These are phyloP conservation scores for Diplodia seriata DNA, from an alignment of 2,329 filamentous ascomycete species.

Conservation along the genomic window DNA sequence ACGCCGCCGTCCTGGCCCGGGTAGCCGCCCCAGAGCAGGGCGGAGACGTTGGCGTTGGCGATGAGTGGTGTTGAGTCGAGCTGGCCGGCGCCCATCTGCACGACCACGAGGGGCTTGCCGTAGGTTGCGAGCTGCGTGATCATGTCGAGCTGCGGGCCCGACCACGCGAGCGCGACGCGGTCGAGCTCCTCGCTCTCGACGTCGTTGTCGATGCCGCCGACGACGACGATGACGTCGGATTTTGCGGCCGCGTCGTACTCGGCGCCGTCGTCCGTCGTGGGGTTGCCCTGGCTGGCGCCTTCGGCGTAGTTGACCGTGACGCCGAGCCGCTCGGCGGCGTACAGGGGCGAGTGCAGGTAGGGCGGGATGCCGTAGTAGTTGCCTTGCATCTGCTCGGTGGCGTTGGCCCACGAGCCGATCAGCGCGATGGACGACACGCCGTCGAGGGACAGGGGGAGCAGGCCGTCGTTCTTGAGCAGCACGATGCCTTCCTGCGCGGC, in stretches of 20 bases:
- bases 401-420: constrained; percentile 66
- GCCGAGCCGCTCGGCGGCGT: constrained; percentile 57
- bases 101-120: constrained; percentile 60
- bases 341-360: constrained; percentile 62
- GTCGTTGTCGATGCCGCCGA: constrained; percentile 62
- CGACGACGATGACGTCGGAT: constrained; percentile 61
- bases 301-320: constrained; percentile 55
- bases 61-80: constrained; percentile 61
- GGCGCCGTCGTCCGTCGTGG: constrained; percentile 37
- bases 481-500: constrained; percentile 58
- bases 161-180: constrained; percentile 60
- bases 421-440: constrained; percentile 58
- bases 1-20: constrained; percentile 66
- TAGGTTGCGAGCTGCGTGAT: constrained; percentile 56
- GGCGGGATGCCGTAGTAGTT: constrained; percentile 65
- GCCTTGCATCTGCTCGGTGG: constrained; percentile 60
- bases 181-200: constrained; percentile 62
- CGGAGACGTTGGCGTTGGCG: constrained; percentile 56
- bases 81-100: constrained; percentile 59
- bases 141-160: constrained; percentile 58
- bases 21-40: constrained; percentile 65
- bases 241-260: constrained; percentile 46
- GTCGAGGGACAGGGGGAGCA: constrained; percentile 52
- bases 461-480: constrained; percentile 61
- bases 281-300: constrained; percentile 45